phyloP scores from a whole-genome alignment of 108 stramenopile species.

The Asterionellopsis glacialis region DNA sequence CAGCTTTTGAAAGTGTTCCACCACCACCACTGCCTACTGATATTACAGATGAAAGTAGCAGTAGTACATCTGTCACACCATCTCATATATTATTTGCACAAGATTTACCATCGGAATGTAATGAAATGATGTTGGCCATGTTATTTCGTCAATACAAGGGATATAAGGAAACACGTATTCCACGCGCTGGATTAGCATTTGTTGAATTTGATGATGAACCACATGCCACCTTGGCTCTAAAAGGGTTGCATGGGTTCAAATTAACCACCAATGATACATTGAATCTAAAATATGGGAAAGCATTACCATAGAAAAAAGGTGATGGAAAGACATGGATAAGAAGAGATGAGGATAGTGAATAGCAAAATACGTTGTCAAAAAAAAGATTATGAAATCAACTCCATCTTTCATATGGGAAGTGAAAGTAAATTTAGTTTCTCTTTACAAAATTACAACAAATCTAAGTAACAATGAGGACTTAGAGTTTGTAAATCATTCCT shows the following conservation, averaged over 20 bases:
- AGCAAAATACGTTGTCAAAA: too few relatives aligned
- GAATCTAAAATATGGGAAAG: slow-evolving; percentile 76
- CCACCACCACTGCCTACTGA: not conserved
- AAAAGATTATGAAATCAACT: too few relatives aligned
- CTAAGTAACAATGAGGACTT: too few relatives aligned
- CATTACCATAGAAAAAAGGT: slow-evolving; percentile 16
- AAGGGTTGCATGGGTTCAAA: slow-evolving; percentile 90
- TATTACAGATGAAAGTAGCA: not conserved
- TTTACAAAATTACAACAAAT: too few relatives aligned
- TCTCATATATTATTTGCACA: slow-evolving; percentile 70
- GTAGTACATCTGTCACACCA: slow-evolving; percentile 27
- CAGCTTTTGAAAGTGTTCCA: too few relatives aligned
- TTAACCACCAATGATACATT: slow-evolving; percentile 76
- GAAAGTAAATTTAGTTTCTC: too few relatives aligned
- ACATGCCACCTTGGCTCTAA: slow-evolving; percentile 81
- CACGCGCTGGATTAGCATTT: slow-evolving; percentile 76
- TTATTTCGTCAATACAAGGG: slow-evolving; percentile 91
- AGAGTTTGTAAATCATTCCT: too few relatives aligned
- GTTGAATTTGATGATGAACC: slow-evolving; percentile 88
- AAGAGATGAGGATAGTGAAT: too few relatives aligned
- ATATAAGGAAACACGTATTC: slow-evolving; percentile 80
- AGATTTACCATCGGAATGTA: slow-evolving; percentile 74
- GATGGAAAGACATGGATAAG: too few relatives aligned
- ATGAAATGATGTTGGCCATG: slow-evolving; percentile 90
- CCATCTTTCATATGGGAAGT: too few relatives aligned